Percentiles rank a stretch among this genome's conserved stretches.
Conservation (phyloP, 148 eudicot species). For the Silene latifolia region DNA sequence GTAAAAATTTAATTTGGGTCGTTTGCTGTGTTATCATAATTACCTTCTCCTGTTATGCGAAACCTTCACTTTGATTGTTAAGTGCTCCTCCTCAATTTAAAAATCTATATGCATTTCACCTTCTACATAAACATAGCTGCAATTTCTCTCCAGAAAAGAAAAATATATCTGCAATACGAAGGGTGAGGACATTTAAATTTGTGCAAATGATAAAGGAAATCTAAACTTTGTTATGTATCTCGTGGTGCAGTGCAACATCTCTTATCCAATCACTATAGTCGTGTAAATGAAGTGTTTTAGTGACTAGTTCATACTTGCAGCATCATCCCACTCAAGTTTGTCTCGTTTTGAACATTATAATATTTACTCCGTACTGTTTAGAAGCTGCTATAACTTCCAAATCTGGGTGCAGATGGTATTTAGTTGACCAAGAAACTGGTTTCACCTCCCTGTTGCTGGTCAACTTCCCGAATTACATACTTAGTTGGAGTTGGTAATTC, state of each 20-base stretch:
- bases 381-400: not conserved
- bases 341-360: no score
- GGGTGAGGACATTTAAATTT: not conserved
- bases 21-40: not conserved
- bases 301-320: not conserved
- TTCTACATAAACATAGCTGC: no score
- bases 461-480: not conserved
- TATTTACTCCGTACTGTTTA: no score
- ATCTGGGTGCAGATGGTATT: not conserved
- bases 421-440: not conserved
- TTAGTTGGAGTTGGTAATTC: not conserved
- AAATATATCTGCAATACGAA: not conserved
- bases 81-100: no score
- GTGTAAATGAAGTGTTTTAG: not conserved
- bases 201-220: not conserved
- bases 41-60: not conserved
- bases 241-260: not conserved
- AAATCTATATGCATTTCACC: no score
- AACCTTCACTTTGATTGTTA: not conserved
- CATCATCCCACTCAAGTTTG: not conserved
- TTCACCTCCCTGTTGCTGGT: not conserved
- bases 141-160: no score
- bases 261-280: not conserved
- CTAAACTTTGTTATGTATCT: not conserved
- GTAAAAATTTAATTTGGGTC: not conserved